These are phyloP conservation scores for Zychaea mexicana DNA, from an alignment of 371 early-diverging fungal species.

Conservation along the genomic window DNA sequence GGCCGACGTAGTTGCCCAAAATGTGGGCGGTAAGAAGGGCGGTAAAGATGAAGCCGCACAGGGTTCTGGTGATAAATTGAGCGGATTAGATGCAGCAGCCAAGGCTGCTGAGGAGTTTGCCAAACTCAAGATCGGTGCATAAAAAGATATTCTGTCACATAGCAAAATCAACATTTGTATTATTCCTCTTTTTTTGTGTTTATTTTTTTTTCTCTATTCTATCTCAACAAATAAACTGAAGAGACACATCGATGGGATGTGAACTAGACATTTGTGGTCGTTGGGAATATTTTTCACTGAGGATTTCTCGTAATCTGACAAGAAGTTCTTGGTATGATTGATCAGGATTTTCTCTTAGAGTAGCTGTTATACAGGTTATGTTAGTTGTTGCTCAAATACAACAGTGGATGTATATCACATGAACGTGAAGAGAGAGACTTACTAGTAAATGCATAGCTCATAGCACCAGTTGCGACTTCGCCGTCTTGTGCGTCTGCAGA, in stretches of 20 bases:
- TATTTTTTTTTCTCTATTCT: background rate
- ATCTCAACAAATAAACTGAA: constrained; percentile 12
- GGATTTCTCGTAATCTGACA: constrained; percentile 66
- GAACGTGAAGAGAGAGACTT: constrained; percentile 12
- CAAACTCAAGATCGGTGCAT: constrained; percentile 57
- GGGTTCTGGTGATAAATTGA: constrained; percentile 72
- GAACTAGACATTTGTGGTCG: constrained; percentile 82
- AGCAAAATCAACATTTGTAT: background rate
- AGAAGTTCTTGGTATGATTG: constrained; percentile 79
- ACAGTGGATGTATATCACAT: background rate
- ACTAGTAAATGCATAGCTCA: constrained; percentile 82
- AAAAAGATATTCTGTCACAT: no score
- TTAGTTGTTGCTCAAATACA: no score
- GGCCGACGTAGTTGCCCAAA: constrained; percentile 80
- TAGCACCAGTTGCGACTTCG: constrained; percentile 79
- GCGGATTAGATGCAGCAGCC: constrained; percentile 74
- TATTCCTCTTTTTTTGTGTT: background rate
- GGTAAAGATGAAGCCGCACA: constrained; percentile 89
- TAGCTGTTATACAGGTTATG: constrained; percentile 21
- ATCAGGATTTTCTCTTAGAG: constrained; percentile 59
- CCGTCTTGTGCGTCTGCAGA: constrained; percentile 81
- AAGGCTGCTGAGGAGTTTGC: constrained; percentile 79
- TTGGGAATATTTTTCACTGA: constrained; percentile 75
- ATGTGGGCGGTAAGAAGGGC: constrained; percentile 90
- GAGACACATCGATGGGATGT: constrained; percentile 61